Evolutionary conservation across 2,329 filamentous ascomycete species (phyloP).

Genomic region (Claviceps lovelessii): DNA sequence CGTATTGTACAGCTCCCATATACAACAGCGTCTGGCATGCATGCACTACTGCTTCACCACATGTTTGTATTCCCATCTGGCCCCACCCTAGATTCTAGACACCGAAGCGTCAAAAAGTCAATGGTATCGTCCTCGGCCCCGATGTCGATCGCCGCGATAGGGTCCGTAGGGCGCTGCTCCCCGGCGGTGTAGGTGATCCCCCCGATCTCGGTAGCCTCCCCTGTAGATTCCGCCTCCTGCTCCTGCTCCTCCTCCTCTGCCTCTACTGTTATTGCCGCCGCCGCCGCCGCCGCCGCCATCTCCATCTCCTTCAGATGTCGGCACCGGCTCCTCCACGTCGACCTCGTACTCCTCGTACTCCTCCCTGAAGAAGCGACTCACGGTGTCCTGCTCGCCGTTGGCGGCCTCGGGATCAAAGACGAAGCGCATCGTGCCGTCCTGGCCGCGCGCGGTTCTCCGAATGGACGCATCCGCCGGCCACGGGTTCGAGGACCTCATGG

Average conservation of each 20-base stretch:
- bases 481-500: conserved; percentile 21
- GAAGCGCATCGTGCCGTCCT: conserved; percentile 72
- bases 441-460: conserved; percentile 23
- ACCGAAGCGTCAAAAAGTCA: conserved; percentile 5
- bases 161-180: conserved; percentile 21
- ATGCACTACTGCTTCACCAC: no score
- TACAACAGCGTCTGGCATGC: background rate
- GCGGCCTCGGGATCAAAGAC: conserved; percentile 73
- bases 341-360: conserved; percentile 66
- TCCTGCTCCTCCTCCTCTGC: conserved; percentile 1
- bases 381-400: conserved; percentile 51
- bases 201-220: conserved; percentile 16
- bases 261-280: background rate
- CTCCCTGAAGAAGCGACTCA: conserved; percentile 54
- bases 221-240: conserved; percentile 5
- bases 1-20: no score
- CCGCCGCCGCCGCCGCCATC: conserved; percentile 3
- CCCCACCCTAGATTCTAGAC: background rate
- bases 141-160: conserved; percentile 20
- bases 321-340: conserved; percentile 55
- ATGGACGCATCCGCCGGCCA: conserved; percentile 21
- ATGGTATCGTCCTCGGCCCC: conserved; percentile 20
- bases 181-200: conserved; percentile 13
- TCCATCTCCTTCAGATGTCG: conserved; percentile 13
- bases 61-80: no score